A percentile compares a stretch with the other conserved stretches of the same genome.
Conservation (phyloP, 2,329 filamentous ascomycete species). For the Lojkania enalia region DNA sequence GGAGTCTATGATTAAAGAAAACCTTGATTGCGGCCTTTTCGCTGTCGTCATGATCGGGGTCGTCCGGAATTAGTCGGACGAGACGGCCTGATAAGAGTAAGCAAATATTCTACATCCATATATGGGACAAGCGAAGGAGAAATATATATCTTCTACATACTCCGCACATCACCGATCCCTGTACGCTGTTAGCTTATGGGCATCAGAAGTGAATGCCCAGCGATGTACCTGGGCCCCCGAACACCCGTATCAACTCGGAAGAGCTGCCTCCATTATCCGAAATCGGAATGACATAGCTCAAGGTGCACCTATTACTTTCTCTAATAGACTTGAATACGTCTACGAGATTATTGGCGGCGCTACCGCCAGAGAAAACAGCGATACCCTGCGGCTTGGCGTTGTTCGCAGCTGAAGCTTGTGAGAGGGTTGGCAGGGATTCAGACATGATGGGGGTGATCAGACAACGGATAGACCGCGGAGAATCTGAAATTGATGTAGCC, state of each 20-base stretch:
- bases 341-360: slow-evolving; percentile 90
- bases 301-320: slow-evolving; percentile 65
- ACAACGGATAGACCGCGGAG: slow-evolving; percentile 16
- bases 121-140: neutral
- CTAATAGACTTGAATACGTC: slow-evolving; percentile 75
- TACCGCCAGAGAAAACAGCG: slow-evolving; percentile 88
- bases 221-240: slow-evolving; percentile 80
- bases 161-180: slow-evolving; percentile 75
- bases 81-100: slow-evolving; percentile 67
- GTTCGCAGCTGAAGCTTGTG: slow-evolving; percentile 18
- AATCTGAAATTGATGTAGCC: slow-evolving; percentile 18
- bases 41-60: slow-evolving; percentile 52
- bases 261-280: slow-evolving; percentile 95
- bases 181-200: slow-evolving; percentile 9
- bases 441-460: slow-evolving; percentile 21
- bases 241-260: slow-evolving; percentile 89
- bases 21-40: slow-evolving; percentile 72
- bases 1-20: slow-evolving; percentile 86
- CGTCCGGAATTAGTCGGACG: slow-evolving; percentile 82
- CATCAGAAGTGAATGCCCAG: neutral
- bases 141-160: no score
- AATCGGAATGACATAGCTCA: slow-evolving; percentile 91
- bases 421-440: slow-evolving; percentile 13
- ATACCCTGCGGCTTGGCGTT: slow-evolving; percentile 57
- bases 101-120: neutral